Evolutionary conservation across 371 early-diverging fungal species (phyloP).

Genomic region (Actinomortierella wolfii): DNA sequence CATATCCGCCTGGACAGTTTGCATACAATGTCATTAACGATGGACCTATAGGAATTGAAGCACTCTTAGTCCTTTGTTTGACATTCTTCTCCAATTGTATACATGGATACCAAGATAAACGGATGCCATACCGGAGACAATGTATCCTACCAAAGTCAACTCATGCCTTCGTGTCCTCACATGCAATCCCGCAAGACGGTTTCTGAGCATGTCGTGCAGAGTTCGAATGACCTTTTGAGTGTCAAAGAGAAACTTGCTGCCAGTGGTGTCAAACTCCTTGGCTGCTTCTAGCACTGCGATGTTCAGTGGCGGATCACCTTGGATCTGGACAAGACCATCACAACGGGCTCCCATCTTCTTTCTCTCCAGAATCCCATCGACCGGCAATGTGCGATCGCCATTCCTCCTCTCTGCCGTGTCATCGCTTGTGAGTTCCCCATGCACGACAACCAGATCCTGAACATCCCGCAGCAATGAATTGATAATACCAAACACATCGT

Average conservation of each 20-base stretch:
- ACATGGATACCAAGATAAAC: slow-evolving; percentile 5
- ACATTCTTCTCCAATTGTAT: not conserved
- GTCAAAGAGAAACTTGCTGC: slow-evolving; percentile 15
- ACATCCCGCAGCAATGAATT: slow-evolving; percentile 17
- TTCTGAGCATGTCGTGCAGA: slow-evolving; percentile 14
- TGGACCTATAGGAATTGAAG: slow-evolving; percentile 4
- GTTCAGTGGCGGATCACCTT: slow-evolving; percentile 9
- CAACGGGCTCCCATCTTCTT: slow-evolving; percentile 8
- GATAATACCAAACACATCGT: slow-evolving; percentile 14
- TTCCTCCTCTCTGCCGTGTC: slow-evolving; percentile 13
- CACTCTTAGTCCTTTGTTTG: not conserved
- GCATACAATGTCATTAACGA: slow-evolving; percentile 13
- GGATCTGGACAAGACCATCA: slow-evolving; percentile 16
- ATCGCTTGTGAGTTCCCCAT: slow-evolving; percentile 13
- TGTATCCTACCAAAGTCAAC: slow-evolving; percentile 7
- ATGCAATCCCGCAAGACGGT: slow-evolving; percentile 7
- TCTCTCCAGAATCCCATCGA: slow-evolving; percentile 11
- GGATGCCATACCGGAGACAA: slow-evolving; percentile 11
- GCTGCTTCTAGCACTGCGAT: slow-evolving; percentile 11
- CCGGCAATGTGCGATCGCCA: slow-evolving; percentile 8
- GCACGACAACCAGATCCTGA: slow-evolving; percentile 7
- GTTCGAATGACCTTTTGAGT: slow-evolving; percentile 7
- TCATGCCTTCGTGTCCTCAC: slow-evolving; percentile 7
- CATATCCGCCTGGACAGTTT: slow-evolving; percentile 13
- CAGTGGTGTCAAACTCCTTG: slow-evolving; percentile 14